Evolutionary conservation across 2,329 filamentous ascomycete species (phyloP).

Genomic region (Rhynchosporium secalis): DNA sequence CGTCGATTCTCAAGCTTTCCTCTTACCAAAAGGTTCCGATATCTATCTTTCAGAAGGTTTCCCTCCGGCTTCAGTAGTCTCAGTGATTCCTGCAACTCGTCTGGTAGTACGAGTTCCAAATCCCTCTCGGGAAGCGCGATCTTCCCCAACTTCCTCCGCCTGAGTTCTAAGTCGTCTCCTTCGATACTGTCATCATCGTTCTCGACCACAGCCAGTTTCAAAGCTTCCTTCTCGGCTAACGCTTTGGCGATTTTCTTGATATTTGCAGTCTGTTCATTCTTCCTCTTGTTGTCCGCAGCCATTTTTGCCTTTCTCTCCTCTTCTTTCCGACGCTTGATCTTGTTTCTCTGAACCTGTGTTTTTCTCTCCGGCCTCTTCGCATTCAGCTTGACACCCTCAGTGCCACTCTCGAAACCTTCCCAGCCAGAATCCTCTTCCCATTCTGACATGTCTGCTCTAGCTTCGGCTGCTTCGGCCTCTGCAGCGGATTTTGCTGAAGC

Average conservation of each 20-base stretch:
- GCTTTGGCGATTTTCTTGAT: constrained; percentile 71
- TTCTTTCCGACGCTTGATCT: constrained; percentile 83
- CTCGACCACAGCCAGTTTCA: constrained; percentile 47
- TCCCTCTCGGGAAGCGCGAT: constrained; percentile 73
- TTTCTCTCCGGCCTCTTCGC: constrained; percentile 82
- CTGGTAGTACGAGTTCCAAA: constrained; percentile 76
- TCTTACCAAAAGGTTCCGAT: constrained; percentile 82
- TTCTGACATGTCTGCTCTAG: constrained; percentile 62
- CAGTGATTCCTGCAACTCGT: constrained; percentile 81
- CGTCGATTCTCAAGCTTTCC: constrained; percentile 86
- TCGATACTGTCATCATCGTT: constrained; percentile 54
- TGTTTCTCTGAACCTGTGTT: constrained; percentile 83
- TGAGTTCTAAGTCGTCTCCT: constrained; percentile 62
- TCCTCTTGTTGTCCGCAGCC: constrained; percentile 72
- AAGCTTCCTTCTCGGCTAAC: constrained; percentile 57
- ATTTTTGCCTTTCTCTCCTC: constrained; percentile 76
- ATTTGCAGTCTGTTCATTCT: constrained; percentile 68
- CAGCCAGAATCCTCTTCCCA: constrained; percentile 90
- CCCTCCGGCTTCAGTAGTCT: constrained; percentile 87
- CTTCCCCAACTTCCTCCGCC: constrained; percentile 73
- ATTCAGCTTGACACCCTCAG: constrained; percentile 63
- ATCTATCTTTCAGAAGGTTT: constrained; percentile 90
- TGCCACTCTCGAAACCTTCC: constrained; percentile 85
- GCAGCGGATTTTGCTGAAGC: constrained; percentile 69
- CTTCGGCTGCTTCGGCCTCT: constrained; percentile 72